Conservation (phyloP, 371 early-diverging fungal species). For the Coemansia sp. region DNA sequence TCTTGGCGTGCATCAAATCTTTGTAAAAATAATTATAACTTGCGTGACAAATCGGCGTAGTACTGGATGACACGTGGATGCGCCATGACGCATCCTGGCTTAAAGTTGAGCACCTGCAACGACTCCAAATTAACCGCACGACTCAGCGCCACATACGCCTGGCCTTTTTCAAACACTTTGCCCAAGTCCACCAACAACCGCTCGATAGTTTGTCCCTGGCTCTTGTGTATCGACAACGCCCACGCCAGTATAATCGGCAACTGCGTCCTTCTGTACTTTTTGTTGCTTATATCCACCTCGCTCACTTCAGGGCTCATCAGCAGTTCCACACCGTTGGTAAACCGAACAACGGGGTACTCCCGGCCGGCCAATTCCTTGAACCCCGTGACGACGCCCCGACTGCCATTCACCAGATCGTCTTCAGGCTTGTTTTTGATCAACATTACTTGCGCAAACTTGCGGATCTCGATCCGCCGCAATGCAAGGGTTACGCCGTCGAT, state of each 20-base stretch:
- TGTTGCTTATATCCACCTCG: constrained; percentile 56
- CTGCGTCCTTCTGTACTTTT: constrained; percentile 51
- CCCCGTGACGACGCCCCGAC: constrained; percentile 69
- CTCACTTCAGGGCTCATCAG: constrained; percentile 60
- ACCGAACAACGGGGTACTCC: constrained; percentile 61
- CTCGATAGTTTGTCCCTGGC: constrained; percentile 90
- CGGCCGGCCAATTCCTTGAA: constrained; percentile 53
- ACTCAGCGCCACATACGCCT: constrained; percentile 88
- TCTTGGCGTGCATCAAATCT: too few relatives aligned
- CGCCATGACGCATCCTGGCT: constrained; percentile 61
- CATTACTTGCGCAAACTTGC: constrained; percentile 83
- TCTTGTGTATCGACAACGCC: constrained; percentile 81
- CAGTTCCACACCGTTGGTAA: constrained; percentile 56
- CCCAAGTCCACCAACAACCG: constrained; percentile 74
- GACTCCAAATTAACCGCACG: constrained; percentile 66
- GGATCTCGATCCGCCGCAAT: constrained; percentile 61
- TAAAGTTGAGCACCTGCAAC: constrained; percentile 75
- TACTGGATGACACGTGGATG: constrained; percentile 68
- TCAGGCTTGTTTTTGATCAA: constrained; percentile 73
- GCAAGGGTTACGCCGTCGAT: constrained; percentile 57
- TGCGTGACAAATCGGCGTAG: constrained; percentile 55
- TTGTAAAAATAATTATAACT: neutral
- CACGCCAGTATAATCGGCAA: constrained; percentile 57
- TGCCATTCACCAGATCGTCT: constrained; percentile 77
- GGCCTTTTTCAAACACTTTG: constrained; percentile 80